Conservation (phyloP, 148 eudicot species). For the Drosera capensis region DNA sequence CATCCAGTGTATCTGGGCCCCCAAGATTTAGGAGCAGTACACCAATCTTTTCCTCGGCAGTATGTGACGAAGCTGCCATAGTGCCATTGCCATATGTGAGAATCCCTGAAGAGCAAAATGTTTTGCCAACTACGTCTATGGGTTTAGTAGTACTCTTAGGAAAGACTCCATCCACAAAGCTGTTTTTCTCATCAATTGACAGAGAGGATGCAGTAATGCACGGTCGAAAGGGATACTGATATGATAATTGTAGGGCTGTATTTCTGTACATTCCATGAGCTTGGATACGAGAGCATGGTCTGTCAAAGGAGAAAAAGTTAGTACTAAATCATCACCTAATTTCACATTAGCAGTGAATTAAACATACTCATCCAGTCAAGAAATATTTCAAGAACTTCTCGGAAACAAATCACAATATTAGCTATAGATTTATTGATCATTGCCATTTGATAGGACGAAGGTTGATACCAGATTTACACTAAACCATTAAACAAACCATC, state of each 20-base stretch:
- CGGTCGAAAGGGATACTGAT: conserved; percentile 9
- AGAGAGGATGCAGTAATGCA: conserved; percentile 9
- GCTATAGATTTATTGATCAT: no score
- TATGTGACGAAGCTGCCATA: conserved; percentile 31
- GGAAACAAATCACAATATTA: no score
- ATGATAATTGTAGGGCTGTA: conserved; percentile 12
- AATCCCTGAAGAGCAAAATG: conserved; percentile 26
- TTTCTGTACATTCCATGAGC: conserved; percentile 2
- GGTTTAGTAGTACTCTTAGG: conserved; percentile 14
- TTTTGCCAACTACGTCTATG: conserved; percentile 19
- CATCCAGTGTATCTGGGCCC: conserved; percentile 85
- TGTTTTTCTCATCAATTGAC: conserved; percentile 9
- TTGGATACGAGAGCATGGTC: conserved; percentile 16
- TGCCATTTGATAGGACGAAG: no score
- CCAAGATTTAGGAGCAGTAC: conserved; percentile 92
- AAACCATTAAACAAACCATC: no score
- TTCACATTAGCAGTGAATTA: no score
- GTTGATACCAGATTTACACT: no score
- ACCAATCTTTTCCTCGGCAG: conserved; percentile 70
- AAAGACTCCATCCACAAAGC: conserved; percentile 11
- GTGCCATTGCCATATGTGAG: conserved; percentile 26
- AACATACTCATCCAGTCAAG: no score
- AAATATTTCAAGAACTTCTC: no score
- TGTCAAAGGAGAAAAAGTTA: conserved; percentile 12
- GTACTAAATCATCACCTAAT: no score